Evolutionary conservation across 441 rosid species (phyloP), one percentile per base, ranked within the genome.

Genomic region (Eruca vesicaria): DNA sequence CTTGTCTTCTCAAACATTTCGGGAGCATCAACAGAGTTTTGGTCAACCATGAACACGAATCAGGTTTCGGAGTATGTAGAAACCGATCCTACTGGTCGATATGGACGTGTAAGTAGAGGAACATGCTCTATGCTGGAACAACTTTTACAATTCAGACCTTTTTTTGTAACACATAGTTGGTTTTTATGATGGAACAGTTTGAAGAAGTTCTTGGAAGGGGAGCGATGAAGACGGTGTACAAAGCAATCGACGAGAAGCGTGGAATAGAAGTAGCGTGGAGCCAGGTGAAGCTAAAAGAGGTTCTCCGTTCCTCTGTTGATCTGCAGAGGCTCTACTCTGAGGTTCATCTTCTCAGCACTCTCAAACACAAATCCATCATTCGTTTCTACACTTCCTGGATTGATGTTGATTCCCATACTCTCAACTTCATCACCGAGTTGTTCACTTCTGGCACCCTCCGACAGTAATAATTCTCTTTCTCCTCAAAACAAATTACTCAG

Each of bases 231-330:
- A 87, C 87, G 4, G 94, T 89, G 72, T 87, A 84, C 78, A 87
- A 81, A 77, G 91, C 94, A 61, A 84, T 89, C 35, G 89, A 89
- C 63, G 94, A 87, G 69, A 71, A 67, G 57, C 72, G 81, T 11
- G 94, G 90, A n/a, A 84, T 87, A 76, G 94, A 87, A 81, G 94
- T 89, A 68, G 94, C 94, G 0, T 89, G 94, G 94, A 87, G 83
- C 80, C 94, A 84, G 67, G 88, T 89, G 21, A 83, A 81, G 78
- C 90, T 89, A 20, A 79, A 84, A 32, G 83, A 83, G 48, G 84
- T 85, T 63, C 84, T 89, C 57, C 89, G 87, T 23, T 89, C 91
- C 19, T 87, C 90, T 9, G 86, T 84, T 7, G 91, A 87, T 76
- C 82, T 89, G 63, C 89, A 89, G 79, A 82, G 91, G 62, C 86